Evolutionary conservation across 2,329 filamentous ascomycete species (phyloP).

Genomic region (Cadophora gregata): DNA sequence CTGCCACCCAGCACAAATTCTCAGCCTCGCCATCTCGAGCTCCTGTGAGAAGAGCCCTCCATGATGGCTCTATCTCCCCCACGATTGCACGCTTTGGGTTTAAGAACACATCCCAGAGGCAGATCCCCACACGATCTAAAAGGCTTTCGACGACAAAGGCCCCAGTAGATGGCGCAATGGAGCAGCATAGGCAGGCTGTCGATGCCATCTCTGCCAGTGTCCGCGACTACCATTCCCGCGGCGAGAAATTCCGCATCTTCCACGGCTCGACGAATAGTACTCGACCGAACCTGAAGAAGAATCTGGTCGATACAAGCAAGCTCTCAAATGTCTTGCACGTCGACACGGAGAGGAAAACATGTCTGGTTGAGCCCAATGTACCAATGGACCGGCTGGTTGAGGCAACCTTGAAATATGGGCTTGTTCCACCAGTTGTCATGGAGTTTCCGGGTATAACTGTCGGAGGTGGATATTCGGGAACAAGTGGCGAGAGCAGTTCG

Average conservation of each 20-base stretch:
- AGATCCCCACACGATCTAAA: not conserved
- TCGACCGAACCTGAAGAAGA: slow-evolving; percentile 48
- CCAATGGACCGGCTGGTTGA: slow-evolving; percentile 69
- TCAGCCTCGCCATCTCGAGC: slow-evolving; percentile 5
- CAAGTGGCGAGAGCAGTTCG: slow-evolving; percentile 69
- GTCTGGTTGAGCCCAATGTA: slow-evolving; percentile 71
- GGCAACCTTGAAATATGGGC: slow-evolving; percentile 58
- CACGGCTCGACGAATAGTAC: slow-evolving; percentile 64
- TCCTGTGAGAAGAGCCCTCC: not conserved
- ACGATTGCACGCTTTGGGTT: not conserved
- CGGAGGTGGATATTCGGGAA: slow-evolving; percentile 70
- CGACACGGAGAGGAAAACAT: slow-evolving; percentile 49
- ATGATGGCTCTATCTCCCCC: not conserved
- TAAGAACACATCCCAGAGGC: not conserved
- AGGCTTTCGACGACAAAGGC: slow-evolving; percentile 16
- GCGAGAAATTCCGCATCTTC: slow-evolving; percentile 59
- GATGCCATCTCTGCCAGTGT: slow-evolving; percentile 52
- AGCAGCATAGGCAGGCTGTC: slow-evolving; percentile 50
- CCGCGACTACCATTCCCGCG: slow-evolving; percentile 52
- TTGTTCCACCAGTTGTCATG: slow-evolving; percentile 71
- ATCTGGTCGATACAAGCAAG: slow-evolving; percentile 54
- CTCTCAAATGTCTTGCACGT: slow-evolving; percentile 55
- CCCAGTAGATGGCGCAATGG: slow-evolving; percentile 26
- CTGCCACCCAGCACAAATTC: slow-evolving; percentile 11
- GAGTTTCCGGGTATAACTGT: slow-evolving; percentile 74